These are phyloP conservation scores for Alternaria incomplexa DNA, from an alignment of 2,329 filamentous ascomycete species.

Conservation along the genomic window DNA sequence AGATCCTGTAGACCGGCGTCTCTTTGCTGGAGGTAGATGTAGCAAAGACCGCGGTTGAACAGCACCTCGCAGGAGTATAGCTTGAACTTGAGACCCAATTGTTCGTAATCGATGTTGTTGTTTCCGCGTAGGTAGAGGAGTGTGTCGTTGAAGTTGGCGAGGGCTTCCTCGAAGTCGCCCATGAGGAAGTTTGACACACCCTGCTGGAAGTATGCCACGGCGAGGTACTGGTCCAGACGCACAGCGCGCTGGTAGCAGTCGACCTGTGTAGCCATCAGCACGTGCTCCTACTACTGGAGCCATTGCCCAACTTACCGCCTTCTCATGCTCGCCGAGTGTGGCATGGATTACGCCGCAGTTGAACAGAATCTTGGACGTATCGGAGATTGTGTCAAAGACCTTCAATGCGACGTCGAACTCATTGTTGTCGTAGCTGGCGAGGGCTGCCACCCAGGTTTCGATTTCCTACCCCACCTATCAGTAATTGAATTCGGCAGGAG, in stretches of 20 bases:
- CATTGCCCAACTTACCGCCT: constrained; percentile 70
- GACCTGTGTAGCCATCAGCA: constrained; percentile 64
- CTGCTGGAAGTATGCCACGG: constrained; percentile 97
- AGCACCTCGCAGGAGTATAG: constrained; percentile 96
- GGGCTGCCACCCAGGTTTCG: constrained; percentile 94
- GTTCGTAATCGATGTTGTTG: constrained; percentile 96
- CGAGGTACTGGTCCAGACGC: constrained; percentile 89
- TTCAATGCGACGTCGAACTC: constrained; percentile 90
- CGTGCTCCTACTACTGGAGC: constrained; percentile 1
- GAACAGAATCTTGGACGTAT: constrained; percentile 98
- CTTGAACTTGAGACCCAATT: constrained; percentile 93
- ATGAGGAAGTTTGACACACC: constrained; percentile 97
- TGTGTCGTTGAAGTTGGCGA: constrained; percentile 99
- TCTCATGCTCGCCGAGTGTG: constrained; percentile 92
- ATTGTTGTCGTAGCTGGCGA: constrained; percentile 93
- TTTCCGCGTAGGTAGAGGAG: constrained; percentile 93
- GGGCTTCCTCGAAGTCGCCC: constrained; percentile 94
- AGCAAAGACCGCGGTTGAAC: constrained; percentile 96
- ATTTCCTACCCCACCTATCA: constrained; percentile 74
- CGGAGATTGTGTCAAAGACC: constrained; percentile 84
- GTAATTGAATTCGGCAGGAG: constrained; percentile 26
- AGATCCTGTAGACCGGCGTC: constrained; percentile 91
- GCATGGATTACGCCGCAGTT: constrained; percentile 98
- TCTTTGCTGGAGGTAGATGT: constrained; percentile 93
- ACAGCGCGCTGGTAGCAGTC: constrained; percentile 94